Evolutionary conservation across 139 green algal genomes (phyloP).

Genomic region (Marvania coccoides): DNA sequence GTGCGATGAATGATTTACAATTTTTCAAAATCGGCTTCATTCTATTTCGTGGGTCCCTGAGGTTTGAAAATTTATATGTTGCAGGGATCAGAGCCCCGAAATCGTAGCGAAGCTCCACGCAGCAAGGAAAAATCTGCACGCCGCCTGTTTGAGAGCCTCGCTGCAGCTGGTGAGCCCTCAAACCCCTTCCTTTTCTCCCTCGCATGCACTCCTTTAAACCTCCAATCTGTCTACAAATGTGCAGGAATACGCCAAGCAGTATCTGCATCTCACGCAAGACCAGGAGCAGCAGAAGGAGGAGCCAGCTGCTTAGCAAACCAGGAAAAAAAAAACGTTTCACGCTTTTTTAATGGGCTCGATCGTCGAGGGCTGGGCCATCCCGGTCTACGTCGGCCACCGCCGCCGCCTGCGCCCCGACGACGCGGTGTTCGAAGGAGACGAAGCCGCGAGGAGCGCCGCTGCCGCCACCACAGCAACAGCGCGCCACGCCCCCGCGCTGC

Average conservation of each 20-base stretch:
- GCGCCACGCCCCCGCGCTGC: background rate
- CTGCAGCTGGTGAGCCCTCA: background rate
- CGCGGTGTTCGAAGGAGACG: slow-evolving; percentile 17
- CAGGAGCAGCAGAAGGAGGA: background rate
- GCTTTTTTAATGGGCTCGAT: too few species aligned
- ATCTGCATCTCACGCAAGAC: background rate
- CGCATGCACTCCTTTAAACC: background rate
- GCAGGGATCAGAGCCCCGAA: background rate
- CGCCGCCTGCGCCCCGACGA: slow-evolving; percentile 9
- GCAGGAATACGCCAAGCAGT: background rate
- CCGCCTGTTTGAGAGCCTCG: background rate
- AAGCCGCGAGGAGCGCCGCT: slow-evolving; percentile 1
- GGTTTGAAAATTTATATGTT: background rate
- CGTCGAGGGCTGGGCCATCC: slow-evolving; percentile 13
- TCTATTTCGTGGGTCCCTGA: too few species aligned
- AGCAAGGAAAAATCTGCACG: background rate
- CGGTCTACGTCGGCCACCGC: slow-evolving; percentile 15
- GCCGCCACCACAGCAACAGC: background rate
- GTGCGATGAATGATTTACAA: too few species aligned
- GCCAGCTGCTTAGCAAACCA: background rate
- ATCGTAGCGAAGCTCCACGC: background rate
- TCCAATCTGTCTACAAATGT: background rate
- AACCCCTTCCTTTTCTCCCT: background rate
- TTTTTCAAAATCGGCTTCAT: too few species aligned
- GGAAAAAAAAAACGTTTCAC: too few species aligned